A percentile compares a stretch with the other conserved stretches of the same genome.
phyloP scores from a whole-genome alignment of 116 monocot genomes.

The Papilionanthe hybrid region DNA sequence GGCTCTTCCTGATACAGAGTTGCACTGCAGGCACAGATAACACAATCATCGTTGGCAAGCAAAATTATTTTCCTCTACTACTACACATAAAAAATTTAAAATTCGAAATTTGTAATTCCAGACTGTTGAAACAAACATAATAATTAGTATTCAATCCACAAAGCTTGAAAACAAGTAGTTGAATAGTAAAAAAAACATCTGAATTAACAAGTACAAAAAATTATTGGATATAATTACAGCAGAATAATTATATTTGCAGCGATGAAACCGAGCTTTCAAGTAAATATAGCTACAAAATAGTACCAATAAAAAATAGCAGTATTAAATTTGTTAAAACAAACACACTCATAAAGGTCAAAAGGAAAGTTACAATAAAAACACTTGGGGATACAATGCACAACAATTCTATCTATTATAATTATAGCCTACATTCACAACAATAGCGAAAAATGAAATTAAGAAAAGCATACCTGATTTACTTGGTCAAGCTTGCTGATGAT shows the following conservation, averaged over 20 bases:
- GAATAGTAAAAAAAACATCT: not conserved
- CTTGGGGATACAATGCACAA: not conserved
- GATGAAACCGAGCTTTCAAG: not conserved
- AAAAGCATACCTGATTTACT: slow-evolving; percentile 56
- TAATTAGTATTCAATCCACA: slow-evolving; percentile 1
- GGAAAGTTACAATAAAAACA: not conserved
- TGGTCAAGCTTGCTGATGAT: slow-evolving; percentile 80
- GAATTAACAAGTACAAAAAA: not conserved
- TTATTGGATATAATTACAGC: not conserved
- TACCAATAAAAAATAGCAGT: not conserved
- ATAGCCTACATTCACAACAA: not conserved
- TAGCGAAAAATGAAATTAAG: not conserved
- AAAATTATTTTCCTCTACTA: not conserved
- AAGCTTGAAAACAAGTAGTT: not conserved
- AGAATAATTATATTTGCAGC: not conserved
- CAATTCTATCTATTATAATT: slow-evolving; percentile 1
- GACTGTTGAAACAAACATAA: not conserved
- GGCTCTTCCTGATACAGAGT: not conserved
- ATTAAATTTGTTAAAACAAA: not conserved
- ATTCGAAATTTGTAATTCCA: not conserved
- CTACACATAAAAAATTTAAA: not conserved
- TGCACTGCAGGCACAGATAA: not conserved
- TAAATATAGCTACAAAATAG: not conserved
- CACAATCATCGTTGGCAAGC: not conserved
- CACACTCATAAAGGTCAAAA: not conserved